These are phyloP conservation scores for Avicennia marina DNA, from an alignment of 257 asterid species.

Conservation along the genomic window DNA sequence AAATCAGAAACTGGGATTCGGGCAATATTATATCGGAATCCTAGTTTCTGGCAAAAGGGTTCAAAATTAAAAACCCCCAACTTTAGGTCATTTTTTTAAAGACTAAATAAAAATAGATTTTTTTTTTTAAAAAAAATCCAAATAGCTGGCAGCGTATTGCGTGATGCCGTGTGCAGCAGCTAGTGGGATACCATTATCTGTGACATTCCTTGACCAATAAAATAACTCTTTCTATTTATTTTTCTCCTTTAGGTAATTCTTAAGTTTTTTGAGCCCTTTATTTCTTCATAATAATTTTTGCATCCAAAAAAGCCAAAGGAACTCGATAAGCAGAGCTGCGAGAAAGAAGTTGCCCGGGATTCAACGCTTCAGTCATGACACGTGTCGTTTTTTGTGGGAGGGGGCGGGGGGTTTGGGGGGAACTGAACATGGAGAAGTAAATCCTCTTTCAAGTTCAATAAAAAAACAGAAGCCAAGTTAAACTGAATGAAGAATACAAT, in stretches of 20 bases:
- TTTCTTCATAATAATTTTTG: no score
- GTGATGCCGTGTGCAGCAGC: background rate
- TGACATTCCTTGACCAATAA: conserved; percentile 16
- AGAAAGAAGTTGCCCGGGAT: background rate
- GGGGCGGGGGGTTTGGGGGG: conserved; percentile 8
- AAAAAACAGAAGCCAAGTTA: conserved; percentile 17
- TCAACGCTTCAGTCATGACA: no score
- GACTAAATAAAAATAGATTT: no score
- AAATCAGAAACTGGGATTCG: no score
- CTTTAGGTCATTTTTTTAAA: no score
- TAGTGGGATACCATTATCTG: conserved; percentile 19
- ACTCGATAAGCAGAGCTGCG: background rate
- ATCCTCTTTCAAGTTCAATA: conserved; percentile 7
- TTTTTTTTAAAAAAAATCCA: background rate
- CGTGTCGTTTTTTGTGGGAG: background rate
- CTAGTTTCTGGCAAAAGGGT: no score
- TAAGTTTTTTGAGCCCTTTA: no score
- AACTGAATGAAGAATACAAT: conserved; percentile 15
- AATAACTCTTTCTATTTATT: no score
- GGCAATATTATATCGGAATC: no score
- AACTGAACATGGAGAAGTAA: background rate
- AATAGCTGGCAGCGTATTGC: background rate
- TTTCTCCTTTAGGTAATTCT: no score
- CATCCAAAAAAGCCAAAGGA: background rate
- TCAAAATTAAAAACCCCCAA: no score